A percentile compares a stretch with the other conserved stretches of the same genome.
Evolutionary conservation across 139 green algal genomes (phyloP).

Genomic region (Chlorella sp.): DNA sequence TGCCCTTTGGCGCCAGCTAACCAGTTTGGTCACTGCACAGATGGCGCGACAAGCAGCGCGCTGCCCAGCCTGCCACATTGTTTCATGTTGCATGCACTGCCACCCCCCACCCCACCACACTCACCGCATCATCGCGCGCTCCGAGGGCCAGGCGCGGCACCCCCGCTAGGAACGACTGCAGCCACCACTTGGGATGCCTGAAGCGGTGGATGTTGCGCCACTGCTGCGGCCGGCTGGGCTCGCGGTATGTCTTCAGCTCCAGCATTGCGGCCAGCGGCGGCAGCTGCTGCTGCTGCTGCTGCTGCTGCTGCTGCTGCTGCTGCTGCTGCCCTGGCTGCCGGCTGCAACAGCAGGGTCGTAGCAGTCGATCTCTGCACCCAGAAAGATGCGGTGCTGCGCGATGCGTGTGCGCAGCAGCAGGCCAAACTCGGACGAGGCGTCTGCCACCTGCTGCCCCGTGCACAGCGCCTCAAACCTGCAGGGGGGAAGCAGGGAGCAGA

Average conservation of each 20-base stretch:
- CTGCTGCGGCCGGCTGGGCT: conserved; percentile 21
- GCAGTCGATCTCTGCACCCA: conserved; percentile 45
- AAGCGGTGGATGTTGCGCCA: conserved; percentile 8
- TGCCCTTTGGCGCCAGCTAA: no score
- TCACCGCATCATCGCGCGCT: conserved; percentile 26
- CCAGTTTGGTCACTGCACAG: no score
- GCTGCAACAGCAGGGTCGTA: conserved; percentile 5
- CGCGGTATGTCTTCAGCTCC: conserved; percentile 44
- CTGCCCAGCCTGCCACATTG: no score
- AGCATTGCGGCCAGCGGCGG: not conserved
- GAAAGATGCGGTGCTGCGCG: not conserved
- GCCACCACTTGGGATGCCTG: conserved; percentile 49
- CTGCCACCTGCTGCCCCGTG: conserved; percentile 16
- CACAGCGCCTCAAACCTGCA: conserved; percentile 44
- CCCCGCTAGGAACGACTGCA: conserved; percentile 43
- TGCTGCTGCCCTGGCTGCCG: not conserved
- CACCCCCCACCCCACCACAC: not conserved
- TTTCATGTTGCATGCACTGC: not conserved
- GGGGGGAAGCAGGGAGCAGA: no score
- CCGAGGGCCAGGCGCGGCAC: conserved; percentile 41
- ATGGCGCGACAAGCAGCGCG: no score
- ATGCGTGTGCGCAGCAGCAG: conserved; percentile 20
- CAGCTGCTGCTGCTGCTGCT: not conserved
- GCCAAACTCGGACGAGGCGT: conserved; percentile 26
- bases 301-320: not conserved